These are phyloP conservation scores for Halteria grandinella DNA, from an alignment of 73 alveolate genomes.

Conservation along the genomic window DNA sequence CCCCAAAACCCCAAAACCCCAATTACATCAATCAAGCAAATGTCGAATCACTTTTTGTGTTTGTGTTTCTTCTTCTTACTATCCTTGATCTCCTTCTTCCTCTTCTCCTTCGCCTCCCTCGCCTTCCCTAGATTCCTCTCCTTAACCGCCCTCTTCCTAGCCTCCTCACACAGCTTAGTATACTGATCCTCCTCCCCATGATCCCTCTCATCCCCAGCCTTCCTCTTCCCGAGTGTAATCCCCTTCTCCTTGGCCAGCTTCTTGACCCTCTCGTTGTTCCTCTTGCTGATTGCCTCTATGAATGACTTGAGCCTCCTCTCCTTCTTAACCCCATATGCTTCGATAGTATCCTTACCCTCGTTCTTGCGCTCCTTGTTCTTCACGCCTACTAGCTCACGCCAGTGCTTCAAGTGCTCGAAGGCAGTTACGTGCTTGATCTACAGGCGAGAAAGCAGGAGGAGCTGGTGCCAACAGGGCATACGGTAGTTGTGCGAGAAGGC, in stretches of 20 bases:
- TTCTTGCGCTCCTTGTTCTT: neutral
- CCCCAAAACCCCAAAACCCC: too few species aligned
- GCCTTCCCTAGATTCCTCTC: neutral
- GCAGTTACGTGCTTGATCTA: neutral
- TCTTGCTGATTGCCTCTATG: neutral
- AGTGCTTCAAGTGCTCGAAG: neutral
- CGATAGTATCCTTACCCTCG: neutral
- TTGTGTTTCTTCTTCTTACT: constrained; percentile 1
- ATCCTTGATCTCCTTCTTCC: neutral
- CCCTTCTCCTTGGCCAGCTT: neutral
- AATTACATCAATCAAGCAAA: too few species aligned
- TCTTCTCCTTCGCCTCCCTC: neutral
- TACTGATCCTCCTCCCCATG: constrained; percentile 15
- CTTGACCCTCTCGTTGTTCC: neutral
- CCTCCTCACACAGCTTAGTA: neutral
- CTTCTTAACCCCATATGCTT: neutral
- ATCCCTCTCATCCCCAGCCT: neutral
- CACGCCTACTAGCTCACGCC: constrained; percentile 5
- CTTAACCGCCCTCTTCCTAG: neutral
- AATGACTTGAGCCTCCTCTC: neutral
- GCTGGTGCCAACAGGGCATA: neutral
- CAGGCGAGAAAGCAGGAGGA: neutral
- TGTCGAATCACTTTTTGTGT: too few species aligned
- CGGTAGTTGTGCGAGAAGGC: neutral
- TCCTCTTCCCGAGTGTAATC: neutral